A percentile compares a stretch with the other conserved stretches of the same genome.
phyloP scores from a whole-genome alignment of 2,329 filamentous ascomycete species.

The Paraphoma chrysanthemicola region DNA sequence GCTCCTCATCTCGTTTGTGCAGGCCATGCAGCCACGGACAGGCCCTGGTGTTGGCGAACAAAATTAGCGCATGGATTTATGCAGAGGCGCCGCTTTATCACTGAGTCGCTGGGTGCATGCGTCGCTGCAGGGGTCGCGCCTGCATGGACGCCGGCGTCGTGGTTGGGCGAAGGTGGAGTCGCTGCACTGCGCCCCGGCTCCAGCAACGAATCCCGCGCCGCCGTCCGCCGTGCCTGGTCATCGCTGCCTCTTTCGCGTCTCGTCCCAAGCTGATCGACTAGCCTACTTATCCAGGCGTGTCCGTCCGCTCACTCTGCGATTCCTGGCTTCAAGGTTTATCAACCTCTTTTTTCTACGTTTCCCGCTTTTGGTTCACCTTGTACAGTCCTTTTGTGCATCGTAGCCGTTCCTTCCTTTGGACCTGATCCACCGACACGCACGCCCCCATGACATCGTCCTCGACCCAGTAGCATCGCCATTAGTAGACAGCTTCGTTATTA shows the following conservation, averaged over 20 bases:
- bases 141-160: slow-evolving; percentile 39
- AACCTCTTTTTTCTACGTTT: slow-evolving; percentile 50
- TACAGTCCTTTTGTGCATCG: slow-evolving; percentile 43
- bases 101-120: slow-evolving; percentile 45
- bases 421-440: slow-evolving; percentile 31
- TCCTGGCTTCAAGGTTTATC: slow-evolving; percentile 51
- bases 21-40: slow-evolving; percentile 37
- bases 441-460: slow-evolving; percentile 40
- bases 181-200: slow-evolving; percentile 47
- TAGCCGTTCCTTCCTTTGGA: slow-evolving; percentile 50
- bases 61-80: slow-evolving; percentile 45
- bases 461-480: slow-evolving; percentile 35
- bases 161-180: slow-evolving; percentile 43
- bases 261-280: slow-evolving; percentile 47
- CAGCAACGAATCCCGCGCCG: slow-evolving; percentile 47
- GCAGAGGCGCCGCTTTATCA: slow-evolving; percentile 46
- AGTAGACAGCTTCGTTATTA: slow-evolving; percentile 50
- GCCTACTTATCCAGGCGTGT: slow-evolving; percentile 49
- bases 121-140: slow-evolving; percentile 37
- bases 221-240: slow-evolving; percentile 48
- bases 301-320: slow-evolving; percentile 45
- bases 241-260: slow-evolving; percentile 53
- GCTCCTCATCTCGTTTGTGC: slow-evolving; percentile 46
- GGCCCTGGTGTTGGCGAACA: slow-evolving; percentile 40
- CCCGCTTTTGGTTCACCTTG: slow-evolving; percentile 26